Evolutionary conservation across 495 filamentous ascomycete species (phyloP), one percentile per base, ranked within the genome.

Genomic region (Chaetomium fimeti): DNA sequence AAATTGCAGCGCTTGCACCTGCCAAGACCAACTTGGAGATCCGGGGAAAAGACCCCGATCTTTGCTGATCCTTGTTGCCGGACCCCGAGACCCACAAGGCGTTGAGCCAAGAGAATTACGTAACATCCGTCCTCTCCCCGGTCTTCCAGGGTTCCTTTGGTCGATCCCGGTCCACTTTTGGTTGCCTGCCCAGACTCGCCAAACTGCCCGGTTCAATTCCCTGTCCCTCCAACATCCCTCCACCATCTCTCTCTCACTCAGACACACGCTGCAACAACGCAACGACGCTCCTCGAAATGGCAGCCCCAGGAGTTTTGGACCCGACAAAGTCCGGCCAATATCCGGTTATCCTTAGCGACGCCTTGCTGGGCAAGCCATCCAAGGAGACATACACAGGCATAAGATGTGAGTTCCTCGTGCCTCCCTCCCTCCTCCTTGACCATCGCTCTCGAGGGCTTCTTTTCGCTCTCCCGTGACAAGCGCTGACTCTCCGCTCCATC

Each of bases 261-360:
- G 24, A n/a, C n/a, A 36, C 47, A 54, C 42, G 16, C 9, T 5
- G 32, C 13, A 25, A 49, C 20, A 58, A n/a, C 40, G 32, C 32
- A 36, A 36, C 32, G 32, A 36, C 32, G 32, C 12, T 36, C 32
- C 32, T n/a, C 40, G 52, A 62, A 13, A 73, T 75, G 69, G 73
- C 74, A 40, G 66, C 72, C 18, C 38, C 55, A 36, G 68, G 60
- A 38, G 16, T 62, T 47, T 75, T 82, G 55, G 80, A 82, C 70
- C 79, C 78, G 54, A 81, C 78, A n/a, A 82, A 81, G 69, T 69
- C 74, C 38, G 83, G 76, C 62, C 80, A 80, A 67, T 84, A 84
- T 64, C 83, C 81, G 45, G 76, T 85, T 42, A 77, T 85, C 18
- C 71, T 85, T 54, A 84, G 83, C 71, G 82, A 84, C 69, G 80